A percentile compares a stretch with the other conserved stretches of the same genome.
Conservation (phyloP, 2,329 filamentous ascomycete species). For the Microcyclosporella mali region DNA sequence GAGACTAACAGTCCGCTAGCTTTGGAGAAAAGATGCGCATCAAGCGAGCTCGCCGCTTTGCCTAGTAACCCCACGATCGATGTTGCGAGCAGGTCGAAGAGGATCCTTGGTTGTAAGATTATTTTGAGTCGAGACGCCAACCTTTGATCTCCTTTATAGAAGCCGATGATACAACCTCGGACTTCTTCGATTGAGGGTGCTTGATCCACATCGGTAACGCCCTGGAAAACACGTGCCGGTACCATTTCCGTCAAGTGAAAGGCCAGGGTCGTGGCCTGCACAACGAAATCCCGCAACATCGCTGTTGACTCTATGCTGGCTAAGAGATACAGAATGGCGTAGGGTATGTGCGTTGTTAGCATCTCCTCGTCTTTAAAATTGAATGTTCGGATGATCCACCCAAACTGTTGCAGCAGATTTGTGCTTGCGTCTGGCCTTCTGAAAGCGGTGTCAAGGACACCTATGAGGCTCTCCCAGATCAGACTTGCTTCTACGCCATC, state of each 20-base stretch:
- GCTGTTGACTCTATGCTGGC: conserved; percentile 8
- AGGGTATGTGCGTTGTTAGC: conserved; percentile 75
- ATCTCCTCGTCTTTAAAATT: conserved; percentile 96
- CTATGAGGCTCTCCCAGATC: conserved; percentile 56
- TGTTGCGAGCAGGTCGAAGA: conserved; percentile 3
- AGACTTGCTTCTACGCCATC: conserved; percentile 92
- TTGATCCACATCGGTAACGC: background rate
- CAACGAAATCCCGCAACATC: background rate
- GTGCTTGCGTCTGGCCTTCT: background rate
- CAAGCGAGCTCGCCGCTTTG: background rate
- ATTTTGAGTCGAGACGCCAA: background rate
- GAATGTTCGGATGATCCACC: conserved; percentile 80
- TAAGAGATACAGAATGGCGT: conserved; percentile 49
- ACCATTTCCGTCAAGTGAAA: conserved; percentile 13
- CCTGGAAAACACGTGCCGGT: conserved; percentile 11
- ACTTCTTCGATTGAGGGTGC: background rate
- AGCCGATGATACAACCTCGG: conserved; percentile 5
- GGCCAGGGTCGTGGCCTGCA: conserved; percentile 4
- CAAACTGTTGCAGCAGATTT: conserved; percentile 62
- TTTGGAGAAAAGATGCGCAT: conserved; percentile 6
- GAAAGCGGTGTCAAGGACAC: conserved; percentile 15
- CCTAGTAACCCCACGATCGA: conserved; percentile 1
- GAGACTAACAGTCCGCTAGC: conserved; percentile 6
- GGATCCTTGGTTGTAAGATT: conserved; percentile 1
- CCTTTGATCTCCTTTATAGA: conserved; percentile 7